Percentiles rank a stretch among this genome's conserved stretches.
Evolutionary conservation across 2,329 filamentous ascomycete genomes (phyloP).

Genomic region (Endoconidiophora laricicola): DNA sequence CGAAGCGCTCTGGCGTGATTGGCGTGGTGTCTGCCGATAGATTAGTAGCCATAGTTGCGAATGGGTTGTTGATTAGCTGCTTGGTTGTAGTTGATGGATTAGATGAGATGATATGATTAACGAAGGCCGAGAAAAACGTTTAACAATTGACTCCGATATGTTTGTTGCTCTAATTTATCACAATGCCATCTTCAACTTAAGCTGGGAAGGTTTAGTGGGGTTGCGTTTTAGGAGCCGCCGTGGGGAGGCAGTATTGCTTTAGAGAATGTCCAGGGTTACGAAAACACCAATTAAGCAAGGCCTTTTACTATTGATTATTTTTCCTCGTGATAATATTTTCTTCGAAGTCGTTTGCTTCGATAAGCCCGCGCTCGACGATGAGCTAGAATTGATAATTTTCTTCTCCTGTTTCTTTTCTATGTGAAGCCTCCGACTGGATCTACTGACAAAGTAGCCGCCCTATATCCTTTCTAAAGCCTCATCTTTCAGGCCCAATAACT

Average conservation of each 20-base stretch:
- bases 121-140: slow-evolving; percentile 4
- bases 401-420: background rate
- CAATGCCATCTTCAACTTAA: background rate
- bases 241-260: slow-evolving; percentile 8
- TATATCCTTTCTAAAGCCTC: background rate
- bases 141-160: background rate
- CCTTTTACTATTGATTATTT: no score
- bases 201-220: slow-evolving; percentile 4
- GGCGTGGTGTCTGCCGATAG: slow-evolving; percentile 49
- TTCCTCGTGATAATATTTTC: no score
- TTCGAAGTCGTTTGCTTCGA: no score
- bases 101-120: no score
- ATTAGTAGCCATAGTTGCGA: slow-evolving; percentile 4
- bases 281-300: no score
- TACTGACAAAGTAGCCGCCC: no score
- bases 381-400: background rate
- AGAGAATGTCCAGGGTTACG: no score
- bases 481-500: background rate
- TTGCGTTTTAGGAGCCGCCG: slow-evolving; percentile 9
- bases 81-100: no score
- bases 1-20: slow-evolving; percentile 46
- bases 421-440: background rate
- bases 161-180: no score
- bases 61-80: background rate
- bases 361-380: no score